Percentiles rank a stretch among this genome's conserved stretches.
Evolutionary conservation across 768 basidiomycete species (phyloP).

Genomic region (Mycena chlorophos): DNA sequence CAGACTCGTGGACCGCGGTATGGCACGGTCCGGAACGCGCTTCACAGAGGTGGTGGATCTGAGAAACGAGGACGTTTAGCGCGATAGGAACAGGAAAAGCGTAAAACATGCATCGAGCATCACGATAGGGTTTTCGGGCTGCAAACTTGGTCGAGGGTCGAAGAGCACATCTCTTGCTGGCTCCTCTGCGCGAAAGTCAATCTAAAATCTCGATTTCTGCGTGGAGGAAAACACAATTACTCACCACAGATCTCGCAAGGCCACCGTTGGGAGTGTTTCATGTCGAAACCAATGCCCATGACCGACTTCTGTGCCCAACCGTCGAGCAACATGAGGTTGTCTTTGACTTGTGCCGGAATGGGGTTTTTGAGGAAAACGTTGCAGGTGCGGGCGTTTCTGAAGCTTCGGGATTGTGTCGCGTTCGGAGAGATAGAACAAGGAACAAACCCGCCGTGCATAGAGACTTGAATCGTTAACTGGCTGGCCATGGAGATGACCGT

Average conservation of each 20-base stretch:
- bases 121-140: constrained; percentile 1
- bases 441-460: constrained; percentile 12
- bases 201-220: not conserved
- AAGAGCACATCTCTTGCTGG: constrained; percentile 16
- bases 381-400: constrained; percentile 8
- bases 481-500: too few species aligned
- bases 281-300: constrained; percentile 13
- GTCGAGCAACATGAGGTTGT: constrained; percentile 12
- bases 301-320: constrained; percentile 17
- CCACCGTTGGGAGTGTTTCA: constrained; percentile 22
- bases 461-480: constrained; percentile 4
- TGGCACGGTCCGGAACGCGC: constrained; percentile 17
- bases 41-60: constrained; percentile 20
- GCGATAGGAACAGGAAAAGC: not conserved
- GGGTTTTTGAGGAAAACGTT: constrained; percentile 15
- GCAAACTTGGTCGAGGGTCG: constrained; percentile 13
- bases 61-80: not conserved
- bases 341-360: constrained; percentile 9
- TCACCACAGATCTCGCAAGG: constrained; percentile 16
- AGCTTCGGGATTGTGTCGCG: not conserved
- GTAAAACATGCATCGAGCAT: constrained; percentile 7
- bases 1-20: constrained; percentile 3
- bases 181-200: not conserved
- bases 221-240: not conserved
- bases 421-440: too few species aligned